phyloP scores from a whole-genome alignment of 345 rosid genomes.

The Pelargonium nanum region DNA sequence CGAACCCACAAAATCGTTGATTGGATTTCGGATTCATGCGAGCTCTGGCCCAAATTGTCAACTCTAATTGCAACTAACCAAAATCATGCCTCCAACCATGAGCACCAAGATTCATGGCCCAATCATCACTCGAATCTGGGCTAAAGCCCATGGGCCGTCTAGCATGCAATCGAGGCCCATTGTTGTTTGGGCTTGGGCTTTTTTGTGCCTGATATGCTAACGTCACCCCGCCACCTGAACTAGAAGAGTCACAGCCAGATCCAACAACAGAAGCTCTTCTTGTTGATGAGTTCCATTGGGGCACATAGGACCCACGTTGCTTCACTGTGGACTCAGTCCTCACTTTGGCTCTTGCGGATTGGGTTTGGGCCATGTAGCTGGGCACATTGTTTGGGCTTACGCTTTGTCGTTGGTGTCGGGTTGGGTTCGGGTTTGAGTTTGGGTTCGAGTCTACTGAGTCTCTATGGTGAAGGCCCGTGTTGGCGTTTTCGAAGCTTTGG shows the following conservation, averaged over 20 bases:
- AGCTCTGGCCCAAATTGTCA: too few species aligned
- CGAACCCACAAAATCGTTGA: too few species aligned
- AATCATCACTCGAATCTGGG: conserved; percentile 40
- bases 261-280: conserved; percentile 33
- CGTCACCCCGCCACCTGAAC: conserved; percentile 50
- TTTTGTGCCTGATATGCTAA: conserved; percentile 30
- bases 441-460: conserved; percentile 25
- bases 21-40: too few species aligned
- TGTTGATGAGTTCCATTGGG: conserved; percentile 75
- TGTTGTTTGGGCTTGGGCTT: conserved; percentile 51
- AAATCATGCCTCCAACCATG: conserved; percentile 49
- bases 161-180: conserved; percentile 16
- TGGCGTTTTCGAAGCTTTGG: conserved; percentile 14
- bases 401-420: conserved; percentile 27
- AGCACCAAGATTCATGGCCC: conserved; percentile 31
- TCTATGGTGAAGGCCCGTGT: conserved; percentile 14
- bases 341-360: conserved; percentile 81
- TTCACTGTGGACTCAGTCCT: conserved; percentile 33
- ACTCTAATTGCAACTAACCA: too few species aligned
- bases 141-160: conserved; percentile 22
- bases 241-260: conserved; percentile 57
- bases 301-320: conserved; percentile 31
- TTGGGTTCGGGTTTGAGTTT: conserved; percentile 10
- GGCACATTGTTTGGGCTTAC: conserved; percentile 33
- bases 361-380: conserved; percentile 84